Percentiles rank a stretch among this genome's conserved stretches.
phyloP scores from a whole-genome alignment of 805 yeast species.

The Candida railenensis region DNA sequence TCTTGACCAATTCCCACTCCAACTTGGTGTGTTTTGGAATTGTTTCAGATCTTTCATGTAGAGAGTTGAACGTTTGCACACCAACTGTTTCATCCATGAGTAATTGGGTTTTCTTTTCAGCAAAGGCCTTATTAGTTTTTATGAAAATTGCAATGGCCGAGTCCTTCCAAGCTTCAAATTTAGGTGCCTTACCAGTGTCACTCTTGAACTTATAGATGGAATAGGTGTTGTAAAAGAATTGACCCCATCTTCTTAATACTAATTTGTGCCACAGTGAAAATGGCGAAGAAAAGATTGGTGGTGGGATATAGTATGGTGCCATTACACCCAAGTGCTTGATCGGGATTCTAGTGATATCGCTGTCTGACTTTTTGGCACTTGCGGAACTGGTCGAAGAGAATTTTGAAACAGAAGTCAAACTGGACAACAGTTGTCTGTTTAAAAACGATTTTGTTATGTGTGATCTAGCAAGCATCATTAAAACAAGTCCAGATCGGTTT shows the following conservation, averaged over 20 bases:
- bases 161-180: conserved; percentile 84
- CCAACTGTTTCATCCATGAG: conserved; percentile 23
- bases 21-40: conserved; percentile 58
- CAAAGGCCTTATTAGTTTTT: conserved; percentile 79
- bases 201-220: conserved; percentile 46
- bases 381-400: neutral
- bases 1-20: conserved; percentile 75
- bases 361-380: conserved; percentile 12
- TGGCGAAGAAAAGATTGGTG: conserved; percentile 24
- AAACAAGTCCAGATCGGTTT: no score
- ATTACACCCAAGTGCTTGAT: conserved; percentile 38
- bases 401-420: neutral
- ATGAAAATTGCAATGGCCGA: conserved; percentile 75
- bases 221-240: conserved; percentile 66
- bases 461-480: neutral
- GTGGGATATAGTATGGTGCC: conserved; percentile 45
- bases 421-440: neutral
- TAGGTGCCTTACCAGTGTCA: conserved; percentile 42
- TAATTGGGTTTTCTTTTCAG: conserved; percentile 31
- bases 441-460: neutral
- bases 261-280: conserved; percentile 42
- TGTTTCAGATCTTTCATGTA: conserved; percentile 31
- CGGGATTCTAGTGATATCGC: conserved; percentile 39
- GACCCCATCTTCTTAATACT: conserved; percentile 60
- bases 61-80: conserved; percentile 27